Evolutionary conservation across 495 filamentous ascomycete species (phyloP).

Genomic region (Glutinoglossum americanum): DNA sequence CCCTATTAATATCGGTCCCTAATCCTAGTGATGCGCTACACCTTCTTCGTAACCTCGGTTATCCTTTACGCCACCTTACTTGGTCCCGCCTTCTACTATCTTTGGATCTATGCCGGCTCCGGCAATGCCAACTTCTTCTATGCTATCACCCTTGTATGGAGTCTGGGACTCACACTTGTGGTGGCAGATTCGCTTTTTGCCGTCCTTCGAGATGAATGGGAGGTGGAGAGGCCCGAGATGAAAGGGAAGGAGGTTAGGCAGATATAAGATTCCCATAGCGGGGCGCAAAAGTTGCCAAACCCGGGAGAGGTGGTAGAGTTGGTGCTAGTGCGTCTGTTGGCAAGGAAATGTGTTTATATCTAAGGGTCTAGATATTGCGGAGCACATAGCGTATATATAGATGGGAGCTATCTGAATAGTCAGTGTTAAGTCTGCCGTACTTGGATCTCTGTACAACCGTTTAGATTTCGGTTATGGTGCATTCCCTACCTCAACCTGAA

Average conservation of each 20-base stretch:
- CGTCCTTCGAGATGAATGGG: constrained; percentile 80
- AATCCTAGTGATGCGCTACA: constrained; percentile 63
- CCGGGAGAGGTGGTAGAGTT: neutral
- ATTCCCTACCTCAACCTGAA: no score
- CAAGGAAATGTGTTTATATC: no score
- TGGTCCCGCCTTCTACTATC: constrained; percentile 85
- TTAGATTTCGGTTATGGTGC: no score
- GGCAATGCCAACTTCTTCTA: constrained; percentile 99
- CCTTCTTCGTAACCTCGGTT: constrained; percentile 61
- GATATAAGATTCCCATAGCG: constrained; percentile 21
- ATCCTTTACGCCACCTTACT: constrained; percentile 73
- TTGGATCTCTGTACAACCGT: no score
- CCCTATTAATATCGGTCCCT: constrained; percentile 5
- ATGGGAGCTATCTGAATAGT: no score
- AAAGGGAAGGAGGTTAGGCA: constrained; percentile 68
- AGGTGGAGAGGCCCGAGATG: constrained; percentile 76
- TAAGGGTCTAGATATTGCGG: no score
- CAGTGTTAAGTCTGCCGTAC: no score
- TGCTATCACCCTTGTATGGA: constrained; percentile 95
- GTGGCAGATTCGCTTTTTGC: constrained; percentile 75
- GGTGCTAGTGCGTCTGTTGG: no score
- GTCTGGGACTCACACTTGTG: constrained; percentile 58
- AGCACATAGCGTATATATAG: no score
- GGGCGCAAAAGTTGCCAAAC: neutral
- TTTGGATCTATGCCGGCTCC: constrained; percentile 96